phyloP scores from a whole-genome alignment of 2,329 filamentous ascomycete species.

The Lachnum nothofagi region DNA sequence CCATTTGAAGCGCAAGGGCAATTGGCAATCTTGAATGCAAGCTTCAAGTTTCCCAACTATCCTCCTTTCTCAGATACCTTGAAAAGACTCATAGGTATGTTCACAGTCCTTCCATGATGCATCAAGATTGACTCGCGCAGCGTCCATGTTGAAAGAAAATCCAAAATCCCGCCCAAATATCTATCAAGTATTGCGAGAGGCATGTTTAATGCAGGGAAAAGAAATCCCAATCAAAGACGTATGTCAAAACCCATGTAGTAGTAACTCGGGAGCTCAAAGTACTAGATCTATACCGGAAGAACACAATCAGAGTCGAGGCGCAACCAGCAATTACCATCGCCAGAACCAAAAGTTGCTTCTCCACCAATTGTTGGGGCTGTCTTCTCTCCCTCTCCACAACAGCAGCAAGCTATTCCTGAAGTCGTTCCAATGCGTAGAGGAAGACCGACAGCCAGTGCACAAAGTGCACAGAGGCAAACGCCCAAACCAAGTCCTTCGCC shows the following conservation, averaged over 20 bases:
- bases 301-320: conserved; percentile 58
- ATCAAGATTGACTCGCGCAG: conserved; percentile 40
- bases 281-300: conserved; percentile 66
- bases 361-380: conserved; percentile 70
- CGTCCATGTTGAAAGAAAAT: conserved; percentile 83
- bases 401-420: conserved; percentile 72
- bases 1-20: conserved; percentile 97
- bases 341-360: conserved; percentile 44
- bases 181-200: conserved; percentile 84
- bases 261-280: conserved; percentile 7
- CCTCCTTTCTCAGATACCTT: conserved; percentile 84
- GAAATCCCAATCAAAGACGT: conserved; percentile 87
- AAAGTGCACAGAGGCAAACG: conserved; percentile 40
- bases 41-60: conserved; percentile 83
- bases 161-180: conserved; percentile 77
- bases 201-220: conserved; percentile 81
- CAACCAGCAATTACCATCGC: conserved; percentile 54
- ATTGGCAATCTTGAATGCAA: conserved; percentile 93
- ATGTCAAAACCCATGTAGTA: conserved; percentile 35
- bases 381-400: conserved; percentile 68
- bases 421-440: conserved; percentile 93
- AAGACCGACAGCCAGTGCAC: conserved; percentile 55
- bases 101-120: not conserved
- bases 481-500: conserved; percentile 62
- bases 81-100: conserved; percentile 81